Evolutionary conservation across 495 filamentous ascomycete genomes (phyloP).

Genomic region (Hyphodiscus hymeniophilus): DNA sequence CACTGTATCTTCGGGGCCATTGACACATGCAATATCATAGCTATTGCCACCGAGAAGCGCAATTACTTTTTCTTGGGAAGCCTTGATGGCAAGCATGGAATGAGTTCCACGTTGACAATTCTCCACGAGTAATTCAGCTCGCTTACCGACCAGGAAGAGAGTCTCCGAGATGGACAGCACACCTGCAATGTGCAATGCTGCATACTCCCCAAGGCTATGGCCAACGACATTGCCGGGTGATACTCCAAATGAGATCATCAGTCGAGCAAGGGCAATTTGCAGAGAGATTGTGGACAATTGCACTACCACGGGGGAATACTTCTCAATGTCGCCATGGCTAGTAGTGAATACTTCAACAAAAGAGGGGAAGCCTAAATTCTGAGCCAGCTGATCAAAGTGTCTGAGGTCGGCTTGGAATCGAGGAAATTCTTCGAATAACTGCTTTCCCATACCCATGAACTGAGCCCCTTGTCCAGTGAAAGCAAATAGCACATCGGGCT

Average conservation of each 20-base stretch:
- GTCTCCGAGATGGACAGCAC: conserved; percentile 71
- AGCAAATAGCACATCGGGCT: conserved; percentile 41
- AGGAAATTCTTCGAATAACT: conserved; percentile 53
- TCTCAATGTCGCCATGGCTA: conserved; percentile 35
- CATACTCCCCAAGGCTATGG: conserved; percentile 86
- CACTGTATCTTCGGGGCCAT: conserved; percentile 51
- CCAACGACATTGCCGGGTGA: conserved; percentile 69
- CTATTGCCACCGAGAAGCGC: conserved; percentile 25
- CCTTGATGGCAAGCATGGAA: conserved; percentile 53
- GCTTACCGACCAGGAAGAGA: conserved; percentile 68
- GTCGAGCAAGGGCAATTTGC: conserved; percentile 74
- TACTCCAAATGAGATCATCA: conserved; percentile 72
- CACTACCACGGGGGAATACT: conserved; percentile 63
- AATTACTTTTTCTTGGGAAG: conserved; percentile 29
- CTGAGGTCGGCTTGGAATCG: conserved; percentile 63
- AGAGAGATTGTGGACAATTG: conserved; percentile 70
- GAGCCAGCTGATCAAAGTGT: conserved; percentile 57
- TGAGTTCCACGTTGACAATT: conserved; percentile 67
- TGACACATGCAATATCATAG: conserved; percentile 50
- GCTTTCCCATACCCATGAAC: conserved; percentile 57
- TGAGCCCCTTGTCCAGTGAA: conserved; percentile 66
- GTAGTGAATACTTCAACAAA: conserved; percentile 52
- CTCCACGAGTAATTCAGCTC: conserved; percentile 64
- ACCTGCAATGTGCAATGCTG: conserved; percentile 72
- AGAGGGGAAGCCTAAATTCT: conserved; percentile 58